Base-by-base conservation (phyloP, 2,329 filamentous ascomycete species). In the Xylaria sp. region DNA sequence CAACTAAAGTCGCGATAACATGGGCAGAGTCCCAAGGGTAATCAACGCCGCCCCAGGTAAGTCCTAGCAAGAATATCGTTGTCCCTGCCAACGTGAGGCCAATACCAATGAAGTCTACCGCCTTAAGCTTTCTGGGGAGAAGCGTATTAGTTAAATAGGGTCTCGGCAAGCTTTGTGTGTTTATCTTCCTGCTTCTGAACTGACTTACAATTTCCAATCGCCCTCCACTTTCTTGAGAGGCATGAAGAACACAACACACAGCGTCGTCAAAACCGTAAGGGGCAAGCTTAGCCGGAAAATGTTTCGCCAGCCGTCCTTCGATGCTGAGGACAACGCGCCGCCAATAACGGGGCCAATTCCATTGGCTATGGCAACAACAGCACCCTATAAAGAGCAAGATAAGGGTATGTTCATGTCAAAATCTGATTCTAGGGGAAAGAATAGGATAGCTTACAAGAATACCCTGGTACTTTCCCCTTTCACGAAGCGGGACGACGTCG, bases 231-330 rank as follows among this genome's bases (percentile, higher is more conserved):
- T 85, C 50, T 85, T 85, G 46, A 88, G 71, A 0, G 86, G 86
- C 86, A 88, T 87, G 71, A 87, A 84, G 72, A 86, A 86, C 0
- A 87, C 63, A 12, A 87, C 83, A 34, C 80, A 81, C 0, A 80
- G 48, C 0, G 83, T 85, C 0, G 83, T 82, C 0, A 87, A 65
- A 0, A 80, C 78, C 0, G 85, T 86, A 25, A 88, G 75, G 0
- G 85, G 86, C 6, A 88, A 73, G 50, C 87, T 88, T 32, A 89
- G 74, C 6, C 84, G 80, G 68, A 86, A 86, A 60, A 86, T 86
- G 83, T 85, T 86, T 32, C 84, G 79, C 81, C 84, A 86, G 3
- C 82, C 84, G 43, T 84, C 81, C 4, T 74, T 60, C 0, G 80
- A 81, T 20, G 79, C 80, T 0, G 83, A 83, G 0, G 84, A 81